Evolutionary conservation across 768 basidiomycete genomes (phyloP).

Genomic region (Botryobasidium botryosum): DNA sequence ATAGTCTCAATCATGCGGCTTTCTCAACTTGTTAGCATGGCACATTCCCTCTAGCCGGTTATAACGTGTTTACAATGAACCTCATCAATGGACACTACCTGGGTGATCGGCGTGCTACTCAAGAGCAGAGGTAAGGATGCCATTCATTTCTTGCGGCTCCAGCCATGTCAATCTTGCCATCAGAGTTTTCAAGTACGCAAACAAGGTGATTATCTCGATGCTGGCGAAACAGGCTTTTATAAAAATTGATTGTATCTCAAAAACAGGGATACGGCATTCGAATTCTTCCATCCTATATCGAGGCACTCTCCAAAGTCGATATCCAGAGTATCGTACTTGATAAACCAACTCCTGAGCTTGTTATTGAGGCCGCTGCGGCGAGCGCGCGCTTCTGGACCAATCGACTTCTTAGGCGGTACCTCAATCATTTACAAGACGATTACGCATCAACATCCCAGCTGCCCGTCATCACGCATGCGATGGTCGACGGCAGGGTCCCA

Average conservation of each 20-base stretch:
- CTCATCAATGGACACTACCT: neutral
- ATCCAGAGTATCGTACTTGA: neutral
- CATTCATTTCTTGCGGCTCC: neutral
- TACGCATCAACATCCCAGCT: too few relatives aligned
- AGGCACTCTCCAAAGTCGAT: neutral
- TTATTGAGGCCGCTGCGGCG: neutral
- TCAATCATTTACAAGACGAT: too few relatives aligned
- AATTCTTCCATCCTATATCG: conserved; percentile 2
- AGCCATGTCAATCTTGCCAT: neutral
- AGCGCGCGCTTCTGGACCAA: neutral
- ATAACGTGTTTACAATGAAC: conserved; percentile 2
- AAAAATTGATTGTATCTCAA: too few relatives aligned
- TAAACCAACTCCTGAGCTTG: neutral
- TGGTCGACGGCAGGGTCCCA: too few relatives aligned
- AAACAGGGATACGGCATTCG: conserved; percentile 2
- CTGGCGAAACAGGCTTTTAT: too few relatives aligned
- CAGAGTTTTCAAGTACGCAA: conserved; percentile 4
- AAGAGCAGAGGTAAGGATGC: neutral
- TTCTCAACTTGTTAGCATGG: neutral
- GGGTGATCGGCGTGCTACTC: neutral
- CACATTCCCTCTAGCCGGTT: neutral
- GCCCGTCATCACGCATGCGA: too few relatives aligned
- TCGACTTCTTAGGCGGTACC: neutral
- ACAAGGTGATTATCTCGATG: neutral
- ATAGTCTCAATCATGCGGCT: neutral